phyloP scores from a whole-genome alignment of 2,329 filamentous ascomycete genomes.

The Phoma herbarum region DNA sequence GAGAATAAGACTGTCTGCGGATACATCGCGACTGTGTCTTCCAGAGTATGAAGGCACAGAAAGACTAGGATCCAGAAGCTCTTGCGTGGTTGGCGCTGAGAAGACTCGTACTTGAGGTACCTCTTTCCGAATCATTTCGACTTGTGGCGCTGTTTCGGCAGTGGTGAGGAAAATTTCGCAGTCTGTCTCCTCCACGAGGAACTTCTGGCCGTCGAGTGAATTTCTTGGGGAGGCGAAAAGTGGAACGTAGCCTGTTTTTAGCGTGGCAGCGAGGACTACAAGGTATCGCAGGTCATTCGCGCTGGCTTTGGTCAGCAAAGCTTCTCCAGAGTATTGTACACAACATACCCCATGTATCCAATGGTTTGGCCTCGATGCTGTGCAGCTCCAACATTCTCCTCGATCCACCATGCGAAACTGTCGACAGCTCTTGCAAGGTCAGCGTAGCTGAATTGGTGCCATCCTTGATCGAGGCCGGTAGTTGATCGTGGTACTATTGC shows the following conservation, averaged over 20 bases:
- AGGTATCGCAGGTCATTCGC: slow-evolving; percentile 20
- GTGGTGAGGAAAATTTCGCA: slow-evolving; percentile 16
- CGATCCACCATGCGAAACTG: slow-evolving; percentile 18
- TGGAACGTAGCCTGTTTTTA: slow-evolving; percentile 17
- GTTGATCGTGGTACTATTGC: slow-evolving; percentile 17
- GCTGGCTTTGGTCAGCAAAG: neutral
- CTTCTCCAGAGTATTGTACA: too few relatives aligned
- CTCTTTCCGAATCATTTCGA: neutral
- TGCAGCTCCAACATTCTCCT: slow-evolving; percentile 6
- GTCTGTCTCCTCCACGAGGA: slow-evolving; percentile 8
- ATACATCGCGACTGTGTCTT: neutral
- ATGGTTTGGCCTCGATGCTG: slow-evolving; percentile 15
- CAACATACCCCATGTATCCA: slow-evolving; percentile 16
- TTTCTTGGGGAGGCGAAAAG: slow-evolving; percentile 15
- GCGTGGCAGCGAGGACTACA: slow-evolving; percentile 5
- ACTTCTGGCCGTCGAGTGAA: slow-evolving; percentile 13
- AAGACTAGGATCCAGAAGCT: slow-evolving; percentile 4
- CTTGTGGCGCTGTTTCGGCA: slow-evolving; percentile 1
- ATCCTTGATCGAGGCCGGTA: slow-evolving; percentile 11
- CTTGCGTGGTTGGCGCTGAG: slow-evolving; percentile 3
- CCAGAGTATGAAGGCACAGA: neutral
- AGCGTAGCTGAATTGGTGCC: slow-evolving; percentile 10
- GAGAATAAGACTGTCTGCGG: slow-evolving; percentile 1
- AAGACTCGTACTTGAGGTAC: neutral
- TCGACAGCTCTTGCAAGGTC: slow-evolving; percentile 16